Conservation (phyloP, 192 early-diverging fungal species). For the Mortierella alpina region DNA sequence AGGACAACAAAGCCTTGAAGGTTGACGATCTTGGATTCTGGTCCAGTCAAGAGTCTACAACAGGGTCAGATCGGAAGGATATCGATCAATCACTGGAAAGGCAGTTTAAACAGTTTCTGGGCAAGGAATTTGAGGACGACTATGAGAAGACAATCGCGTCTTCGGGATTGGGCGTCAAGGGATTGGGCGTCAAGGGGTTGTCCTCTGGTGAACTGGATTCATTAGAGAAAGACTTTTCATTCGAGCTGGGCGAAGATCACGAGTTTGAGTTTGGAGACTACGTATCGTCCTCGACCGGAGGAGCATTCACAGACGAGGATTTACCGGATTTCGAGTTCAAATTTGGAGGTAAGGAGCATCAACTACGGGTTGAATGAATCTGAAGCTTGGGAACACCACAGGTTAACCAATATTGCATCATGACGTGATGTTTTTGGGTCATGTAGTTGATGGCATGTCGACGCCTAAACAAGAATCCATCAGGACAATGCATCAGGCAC, state of each 20-base stretch:
- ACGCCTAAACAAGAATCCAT: conserved; percentile 56
- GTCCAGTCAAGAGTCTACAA: conserved; percentile 30
- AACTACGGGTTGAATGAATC: neutral
- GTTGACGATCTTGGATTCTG: conserved; percentile 29
- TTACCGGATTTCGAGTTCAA: conserved; percentile 22
- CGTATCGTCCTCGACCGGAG: conserved; percentile 19
- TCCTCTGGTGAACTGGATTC: conserved; percentile 24
- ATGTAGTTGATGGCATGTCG: conserved; percentile 10
- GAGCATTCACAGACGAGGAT: neutral
- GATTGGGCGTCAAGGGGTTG: conserved; percentile 11
- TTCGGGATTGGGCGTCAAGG: conserved; percentile 18
- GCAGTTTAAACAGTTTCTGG: conserved; percentile 29
- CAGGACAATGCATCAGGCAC: conserved; percentile 52
- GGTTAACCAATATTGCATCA: neutral
- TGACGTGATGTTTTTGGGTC: too few species aligned
- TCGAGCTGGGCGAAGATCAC: conserved; percentile 27
- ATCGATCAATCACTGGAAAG: conserved; percentile 16
- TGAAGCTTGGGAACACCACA: neutral
- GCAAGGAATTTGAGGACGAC: conserved; percentile 1
- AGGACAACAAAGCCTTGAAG: conserved; percentile 17
- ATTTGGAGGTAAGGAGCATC: conserved; percentile 13
- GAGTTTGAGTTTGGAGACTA: conserved; percentile 49
- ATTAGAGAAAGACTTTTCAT: conserved; percentile 17
- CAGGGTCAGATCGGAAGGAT: neutral
- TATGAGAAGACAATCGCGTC: conserved; percentile 3